These are phyloP conservation scores for Kalanchoe fedtschenkoi DNA, from an alignment of 164 flowering plant genomes.

Conservation along the genomic window DNA sequence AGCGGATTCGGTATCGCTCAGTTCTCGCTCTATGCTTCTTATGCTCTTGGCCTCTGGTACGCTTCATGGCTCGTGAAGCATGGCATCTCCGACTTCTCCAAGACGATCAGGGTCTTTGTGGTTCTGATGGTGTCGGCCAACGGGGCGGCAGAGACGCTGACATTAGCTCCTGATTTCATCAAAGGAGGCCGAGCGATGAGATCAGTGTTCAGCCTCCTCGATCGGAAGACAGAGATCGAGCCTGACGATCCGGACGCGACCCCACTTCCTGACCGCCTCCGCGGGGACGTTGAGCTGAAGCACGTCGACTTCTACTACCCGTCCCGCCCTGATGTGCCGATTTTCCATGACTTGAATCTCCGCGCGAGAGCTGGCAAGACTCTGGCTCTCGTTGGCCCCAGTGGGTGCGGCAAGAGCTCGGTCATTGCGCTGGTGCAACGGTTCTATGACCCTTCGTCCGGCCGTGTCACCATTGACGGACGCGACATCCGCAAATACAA, in stretches of 20 bases:
- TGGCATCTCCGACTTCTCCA: constrained; percentile 93
- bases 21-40: constrained; percentile 80
- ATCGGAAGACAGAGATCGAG: constrained; percentile 88
- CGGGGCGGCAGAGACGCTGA: constrained; percentile 96
- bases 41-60: constrained; percentile 94
- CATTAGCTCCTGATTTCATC: constrained; percentile 94
- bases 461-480: constrained; percentile 77
- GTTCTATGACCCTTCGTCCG: constrained; percentile 88
- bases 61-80: constrained; percentile 97
- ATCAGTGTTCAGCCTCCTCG: constrained; percentile 89
- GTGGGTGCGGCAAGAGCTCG: constrained; percentile 95
- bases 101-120: constrained; percentile 92
- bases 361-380: constrained; percentile 90
- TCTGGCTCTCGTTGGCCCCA: constrained; percentile 94
- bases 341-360: constrained; percentile 70
- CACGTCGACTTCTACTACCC: constrained; percentile 92
- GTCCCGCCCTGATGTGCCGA: constrained; percentile 61
- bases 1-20: constrained; percentile 88
- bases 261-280: constrained; percentile 58
- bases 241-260: constrained; percentile 74
- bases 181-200: constrained; percentile 93
- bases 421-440: constrained; percentile 69
- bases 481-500: constrained; percentile 85
- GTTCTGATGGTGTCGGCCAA: constrained; percentile 99
- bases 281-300: constrained; percentile 85